Evolutionary conservation across 345 rosid species (phyloP).

Genomic region (Corchorus capsularis): DNA sequence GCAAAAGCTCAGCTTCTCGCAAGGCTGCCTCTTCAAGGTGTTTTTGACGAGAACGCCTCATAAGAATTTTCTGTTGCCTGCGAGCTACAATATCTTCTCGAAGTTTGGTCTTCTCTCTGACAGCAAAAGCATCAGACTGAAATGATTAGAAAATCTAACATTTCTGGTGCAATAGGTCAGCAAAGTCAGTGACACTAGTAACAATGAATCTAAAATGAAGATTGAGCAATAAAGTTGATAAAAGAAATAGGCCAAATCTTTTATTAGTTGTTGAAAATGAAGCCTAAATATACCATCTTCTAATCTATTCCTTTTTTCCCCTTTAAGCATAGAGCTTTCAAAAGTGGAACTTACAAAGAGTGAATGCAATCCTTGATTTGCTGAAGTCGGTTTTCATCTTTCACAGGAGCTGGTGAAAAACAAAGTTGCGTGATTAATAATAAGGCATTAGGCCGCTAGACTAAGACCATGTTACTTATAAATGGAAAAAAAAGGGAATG

Average conservation of each 20-base stretch:
- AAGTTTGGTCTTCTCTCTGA: slow-evolving; percentile 68
- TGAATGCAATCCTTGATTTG: slow-evolving; percentile 63
- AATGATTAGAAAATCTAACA: neutral
- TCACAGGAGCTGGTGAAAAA: slow-evolving; percentile 44
- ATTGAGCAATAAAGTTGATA: neutral
- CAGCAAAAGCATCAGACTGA: slow-evolving; percentile 3
- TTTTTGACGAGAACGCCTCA: slow-evolving; percentile 64
- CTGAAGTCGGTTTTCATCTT: slow-evolving; percentile 58
- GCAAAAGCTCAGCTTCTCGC: slow-evolving; percentile 66
- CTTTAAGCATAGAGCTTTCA: slow-evolving; percentile 1
- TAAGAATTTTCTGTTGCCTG: slow-evolving; percentile 64
- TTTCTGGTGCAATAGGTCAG: neutral
- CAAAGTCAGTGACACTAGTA: neutral
- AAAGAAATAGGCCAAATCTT: neutral
- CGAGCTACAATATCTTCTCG: slow-evolving; percentile 60
- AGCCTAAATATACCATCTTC: neutral
- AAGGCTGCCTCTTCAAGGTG: slow-evolving; percentile 70
- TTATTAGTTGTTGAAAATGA: slow-evolving; percentile 4
- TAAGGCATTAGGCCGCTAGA: neutral
- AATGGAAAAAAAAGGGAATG: neutral
- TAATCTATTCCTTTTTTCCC: neutral
- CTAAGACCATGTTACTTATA: neutral
- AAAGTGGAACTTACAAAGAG: slow-evolving; percentile 51
- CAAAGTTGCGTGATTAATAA: slow-evolving; percentile 10
- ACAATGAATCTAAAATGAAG: neutral